Conservation (phyloP, 768 basidiomycete species). For the Multifurca ochricompacta region DNA sequence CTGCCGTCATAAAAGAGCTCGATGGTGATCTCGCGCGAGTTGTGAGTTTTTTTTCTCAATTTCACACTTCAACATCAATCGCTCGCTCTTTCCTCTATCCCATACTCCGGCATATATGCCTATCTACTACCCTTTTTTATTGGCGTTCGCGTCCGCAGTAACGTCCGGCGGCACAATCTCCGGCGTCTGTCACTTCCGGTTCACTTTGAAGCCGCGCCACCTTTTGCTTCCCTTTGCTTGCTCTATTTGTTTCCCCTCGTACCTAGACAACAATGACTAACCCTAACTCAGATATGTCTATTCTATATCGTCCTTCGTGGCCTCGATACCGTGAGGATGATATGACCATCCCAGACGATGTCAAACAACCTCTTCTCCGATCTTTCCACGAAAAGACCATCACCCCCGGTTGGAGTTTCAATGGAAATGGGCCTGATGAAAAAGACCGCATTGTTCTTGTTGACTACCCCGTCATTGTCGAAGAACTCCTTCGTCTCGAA, state of each 20-base stretch:
- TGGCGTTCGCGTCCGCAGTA: neutral
- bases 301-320: slow-evolving; percentile 93
- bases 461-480: slow-evolving; percentile 73
- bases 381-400: slow-evolving; percentile 73
- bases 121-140: too few relatives aligned
- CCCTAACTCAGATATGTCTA: slow-evolving; percentile 64
- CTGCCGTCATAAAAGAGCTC: slow-evolving; percentile 90
- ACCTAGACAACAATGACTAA: slow-evolving; percentile 1
- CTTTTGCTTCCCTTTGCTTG: neutral
- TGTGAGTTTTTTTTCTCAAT: slow-evolving; percentile 42
- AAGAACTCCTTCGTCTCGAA: slow-evolving; percentile 65
- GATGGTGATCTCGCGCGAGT: slow-evolving; percentile 91
- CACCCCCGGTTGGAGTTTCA: slow-evolving; percentile 81
- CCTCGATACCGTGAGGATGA: slow-evolving; percentile 99
- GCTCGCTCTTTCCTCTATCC: too few relatives aligned
- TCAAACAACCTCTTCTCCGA: slow-evolving; percentile 82
- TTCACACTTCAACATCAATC: too few relatives aligned
- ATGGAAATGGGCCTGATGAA: slow-evolving; percentile 75
- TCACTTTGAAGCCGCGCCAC: too few relatives aligned
- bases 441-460: slow-evolving; percentile 81
- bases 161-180: too few relatives aligned
- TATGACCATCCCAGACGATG: slow-evolving; percentile 83
- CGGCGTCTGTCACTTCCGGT: too few relatives aligned
- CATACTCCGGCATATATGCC: too few relatives aligned
- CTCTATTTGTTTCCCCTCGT: neutral